Percentiles rank a stretch among this genome's conserved stretches.
These are phyloP conservation scores for Lathyrus sativus DNA, from an alignment of 306 rosid genomes.

Conservation along the genomic window DNA sequence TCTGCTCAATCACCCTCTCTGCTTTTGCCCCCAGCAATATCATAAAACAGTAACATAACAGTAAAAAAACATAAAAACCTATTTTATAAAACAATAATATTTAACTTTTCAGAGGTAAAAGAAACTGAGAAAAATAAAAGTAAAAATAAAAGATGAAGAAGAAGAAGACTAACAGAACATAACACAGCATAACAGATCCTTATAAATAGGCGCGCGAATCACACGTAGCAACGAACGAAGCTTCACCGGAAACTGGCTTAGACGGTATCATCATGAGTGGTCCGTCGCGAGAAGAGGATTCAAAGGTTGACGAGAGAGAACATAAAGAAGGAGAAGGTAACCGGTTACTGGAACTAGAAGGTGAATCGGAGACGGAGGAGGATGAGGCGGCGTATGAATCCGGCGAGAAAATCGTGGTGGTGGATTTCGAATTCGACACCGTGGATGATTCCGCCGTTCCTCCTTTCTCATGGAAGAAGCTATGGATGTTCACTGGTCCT, in stretches of 20 bases:
- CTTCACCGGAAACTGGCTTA: constrained; percentile 24
- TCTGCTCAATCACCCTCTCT: not conserved
- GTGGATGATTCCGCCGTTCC: constrained; percentile 49
- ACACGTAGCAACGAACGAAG: constrained; percentile 12
- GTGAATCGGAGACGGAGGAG: not conserved
- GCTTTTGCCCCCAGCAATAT: too few relatives aligned
- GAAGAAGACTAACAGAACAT: too few relatives aligned
- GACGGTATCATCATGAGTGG: constrained; percentile 44
- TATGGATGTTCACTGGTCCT: constrained; percentile 82
- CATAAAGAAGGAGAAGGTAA: constrained; percentile 64
- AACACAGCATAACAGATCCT: constrained; percentile 18
- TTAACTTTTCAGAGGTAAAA: not conserved
- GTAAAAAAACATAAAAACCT: too few relatives aligned
- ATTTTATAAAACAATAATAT: too few relatives aligned
- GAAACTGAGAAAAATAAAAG: not conserved
- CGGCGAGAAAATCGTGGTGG: constrained; percentile 69
- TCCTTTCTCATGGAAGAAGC: constrained; percentile 80
- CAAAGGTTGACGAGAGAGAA: constrained; percentile 44
- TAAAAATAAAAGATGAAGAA: not conserved
- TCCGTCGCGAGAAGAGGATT: constrained; percentile 42
- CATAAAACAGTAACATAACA: too few relatives aligned
- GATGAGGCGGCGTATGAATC: constrained; percentile 71
- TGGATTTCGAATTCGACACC: constrained; percentile 46
- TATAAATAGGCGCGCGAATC: constrained; percentile 37
- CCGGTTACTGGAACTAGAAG: constrained; percentile 40